Conservation (phyloP, 495 filamentous ascomycete species). For the Durotheca rogersii region DNA sequence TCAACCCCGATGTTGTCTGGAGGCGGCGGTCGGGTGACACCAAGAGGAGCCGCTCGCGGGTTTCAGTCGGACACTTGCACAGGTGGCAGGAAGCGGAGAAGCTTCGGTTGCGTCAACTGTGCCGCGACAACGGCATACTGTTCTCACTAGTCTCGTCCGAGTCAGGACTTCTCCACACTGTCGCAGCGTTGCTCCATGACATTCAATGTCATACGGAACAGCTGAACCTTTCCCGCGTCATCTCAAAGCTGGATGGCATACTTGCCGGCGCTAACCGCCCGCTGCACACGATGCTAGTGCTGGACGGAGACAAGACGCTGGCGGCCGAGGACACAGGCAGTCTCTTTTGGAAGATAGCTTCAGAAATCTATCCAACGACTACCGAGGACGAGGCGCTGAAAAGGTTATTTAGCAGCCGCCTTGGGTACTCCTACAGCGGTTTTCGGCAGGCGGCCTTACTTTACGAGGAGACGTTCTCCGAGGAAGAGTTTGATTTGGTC, state of each 20-base stretch:
- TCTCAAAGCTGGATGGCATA: conserved; percentile 43
- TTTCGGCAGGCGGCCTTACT: conserved; percentile 60
- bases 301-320: conserved; percentile 63
- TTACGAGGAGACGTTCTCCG: conserved; percentile 51
- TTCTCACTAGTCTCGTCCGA: conserved; percentile 40
- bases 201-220: conserved; percentile 45
- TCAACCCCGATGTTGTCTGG: conserved; percentile 38
- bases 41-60: conserved; percentile 37
- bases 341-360: conserved; percentile 52
- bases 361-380: conserved; percentile 1
- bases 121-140: conserved; percentile 49
- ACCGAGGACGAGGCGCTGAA: conserved; percentile 35
- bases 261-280: conserved; percentile 17
- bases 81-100: conserved; percentile 58
- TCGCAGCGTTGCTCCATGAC: conserved; percentile 38
- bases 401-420: conserved; percentile 48
- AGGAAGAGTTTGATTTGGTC: conserved; percentile 48
- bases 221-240: conserved; percentile 43
- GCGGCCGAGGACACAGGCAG: conserved; percentile 54
- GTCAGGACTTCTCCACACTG: conserved; percentile 17
- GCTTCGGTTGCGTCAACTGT: conserved; percentile 49
- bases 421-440: conserved; percentile 57
- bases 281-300: conserved; percentile 50
- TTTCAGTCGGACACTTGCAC: conserved; percentile 45
- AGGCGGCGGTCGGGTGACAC: conserved; percentile 44